phyloP scores from a whole-genome alignment of 306 rosid genomes.

The Begonia masoniana region DNA sequence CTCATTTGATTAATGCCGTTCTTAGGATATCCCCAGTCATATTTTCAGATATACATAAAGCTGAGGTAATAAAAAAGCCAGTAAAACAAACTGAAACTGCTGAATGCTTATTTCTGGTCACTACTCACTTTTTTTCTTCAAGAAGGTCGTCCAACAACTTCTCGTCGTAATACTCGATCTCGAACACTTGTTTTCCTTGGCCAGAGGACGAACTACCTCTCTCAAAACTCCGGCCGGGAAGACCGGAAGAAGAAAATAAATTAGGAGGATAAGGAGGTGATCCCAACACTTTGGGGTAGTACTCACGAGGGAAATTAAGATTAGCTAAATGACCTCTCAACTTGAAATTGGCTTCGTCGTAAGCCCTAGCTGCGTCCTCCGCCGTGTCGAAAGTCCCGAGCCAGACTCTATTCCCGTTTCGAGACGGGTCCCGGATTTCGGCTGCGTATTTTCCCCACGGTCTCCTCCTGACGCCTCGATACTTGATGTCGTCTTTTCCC shows the following conservation, averaged over 20 bases:
- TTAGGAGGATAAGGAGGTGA: constrained; percentile 15
- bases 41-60: no score
- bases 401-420: constrained; percentile 9
- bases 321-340: constrained; percentile 12
- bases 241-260: not conserved
- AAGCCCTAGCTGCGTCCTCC: constrained; percentile 14
- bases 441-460: constrained; percentile 15
- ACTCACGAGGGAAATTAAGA: constrained; percentile 8
- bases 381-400: constrained; percentile 12
- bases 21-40: no score
- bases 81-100: no score
- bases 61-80: no score
- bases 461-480: constrained; percentile 11
- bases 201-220: not conserved
- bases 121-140: not conserved
- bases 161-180: constrained; percentile 3
- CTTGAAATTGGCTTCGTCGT: constrained; percentile 4
- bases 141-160: constrained; percentile 11
- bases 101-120: no score
- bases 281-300: constrained; percentile 13
- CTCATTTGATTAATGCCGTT: no score
- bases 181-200: constrained; percentile 3
- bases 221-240: not conserved
- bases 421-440: constrained; percentile 11
- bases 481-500: not conserved